These are phyloP conservation scores for Cytospora piceae DNA, from an alignment of 2,329 filamentous ascomycete species.

Conservation along the genomic window DNA sequence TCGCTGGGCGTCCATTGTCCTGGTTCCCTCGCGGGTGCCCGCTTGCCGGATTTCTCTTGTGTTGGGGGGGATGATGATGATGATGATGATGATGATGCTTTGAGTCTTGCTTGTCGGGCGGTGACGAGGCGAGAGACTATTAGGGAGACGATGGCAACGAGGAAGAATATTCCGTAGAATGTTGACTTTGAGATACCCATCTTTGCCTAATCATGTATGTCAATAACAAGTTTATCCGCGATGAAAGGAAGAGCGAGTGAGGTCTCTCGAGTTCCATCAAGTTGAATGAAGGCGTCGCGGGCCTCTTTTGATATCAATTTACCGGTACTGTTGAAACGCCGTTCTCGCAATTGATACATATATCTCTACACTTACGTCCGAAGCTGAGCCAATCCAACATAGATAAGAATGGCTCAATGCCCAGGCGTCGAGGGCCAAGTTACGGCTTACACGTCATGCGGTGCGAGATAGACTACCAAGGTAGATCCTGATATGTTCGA, in stretches of 20 bases:
- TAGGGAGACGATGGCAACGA: constrained; percentile 17
- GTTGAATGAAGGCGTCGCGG: not conserved
- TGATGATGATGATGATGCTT: not conserved
- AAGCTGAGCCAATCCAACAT: constrained; percentile 9
- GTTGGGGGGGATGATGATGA: not conserved
- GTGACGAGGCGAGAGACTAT: constrained; percentile 11
- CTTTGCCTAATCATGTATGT: not conserved
- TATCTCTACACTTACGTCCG: constrained; percentile 8
- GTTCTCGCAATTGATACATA: constrained; percentile 1
- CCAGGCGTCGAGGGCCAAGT: constrained; percentile 14
- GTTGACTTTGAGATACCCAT: constrained; percentile 13
- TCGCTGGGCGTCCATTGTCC: constrained; percentile 59
- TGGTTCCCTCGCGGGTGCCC: constrained; percentile 9
- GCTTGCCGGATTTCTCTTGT: constrained; percentile 9
- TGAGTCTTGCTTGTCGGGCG: not conserved
- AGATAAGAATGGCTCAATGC: constrained; percentile 15
- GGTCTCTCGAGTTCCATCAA: not conserved
- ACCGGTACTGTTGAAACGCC: not conserved
- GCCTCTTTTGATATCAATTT: not conserved
- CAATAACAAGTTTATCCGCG: not conserved
- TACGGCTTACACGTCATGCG: not conserved
- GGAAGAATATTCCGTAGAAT: constrained; percentile 18
- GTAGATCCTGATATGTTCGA: not conserved
- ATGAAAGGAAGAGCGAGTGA: not conserved
- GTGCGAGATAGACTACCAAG: constrained; percentile 3